A percentile compares a stretch with the other conserved stretches of the same genome.
Conservation (phyloP, 331 rosid species). For the Arachis monticola region DNA sequence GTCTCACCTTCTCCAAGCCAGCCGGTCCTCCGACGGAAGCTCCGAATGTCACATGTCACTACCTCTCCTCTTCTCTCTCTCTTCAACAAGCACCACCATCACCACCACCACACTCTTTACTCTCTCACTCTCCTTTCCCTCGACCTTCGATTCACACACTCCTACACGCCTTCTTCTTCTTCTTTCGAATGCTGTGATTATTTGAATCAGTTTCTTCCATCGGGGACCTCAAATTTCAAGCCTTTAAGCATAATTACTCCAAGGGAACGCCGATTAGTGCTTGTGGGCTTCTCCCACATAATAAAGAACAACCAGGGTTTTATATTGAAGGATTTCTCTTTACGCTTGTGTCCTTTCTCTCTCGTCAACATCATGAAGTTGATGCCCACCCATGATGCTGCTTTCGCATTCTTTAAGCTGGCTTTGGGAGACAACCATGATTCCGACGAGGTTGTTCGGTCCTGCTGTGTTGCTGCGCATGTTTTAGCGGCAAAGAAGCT, state of each 20-base stretch:
- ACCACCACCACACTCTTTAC: neutral
- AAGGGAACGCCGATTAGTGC: constrained; percentile 59
- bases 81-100: neutral
- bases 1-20: no score
- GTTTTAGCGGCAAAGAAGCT: constrained; percentile 59
- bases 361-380: constrained; percentile 60
- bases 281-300: constrained; percentile 59
- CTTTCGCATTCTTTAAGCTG: constrained; percentile 76
- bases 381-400: constrained; percentile 51
- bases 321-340: constrained; percentile 54
- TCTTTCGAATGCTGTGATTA: constrained; percentile 40
- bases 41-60: constrained; percentile 54
- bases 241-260: constrained; percentile 49
- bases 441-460: constrained; percentile 45
- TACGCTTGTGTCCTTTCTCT: constrained; percentile 56
- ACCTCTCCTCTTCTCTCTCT: constrained; percentile 30
- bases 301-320: constrained; percentile 51
- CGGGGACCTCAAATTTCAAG: constrained; percentile 29
- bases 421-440: constrained; percentile 47
- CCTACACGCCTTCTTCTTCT: constrained; percentile 25
- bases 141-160: constrained; percentile 37
- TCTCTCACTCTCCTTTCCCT: constrained; percentile 29
- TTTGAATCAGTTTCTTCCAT: constrained; percentile 67
- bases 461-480: constrained; percentile 69
- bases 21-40: constrained; percentile 29